Evolutionary conservation across 2,329 filamentous ascomycete genomes (phyloP), one percentile per base, ranked within the genome.

Genomic region (Cucurbitaria berberidis): DNA sequence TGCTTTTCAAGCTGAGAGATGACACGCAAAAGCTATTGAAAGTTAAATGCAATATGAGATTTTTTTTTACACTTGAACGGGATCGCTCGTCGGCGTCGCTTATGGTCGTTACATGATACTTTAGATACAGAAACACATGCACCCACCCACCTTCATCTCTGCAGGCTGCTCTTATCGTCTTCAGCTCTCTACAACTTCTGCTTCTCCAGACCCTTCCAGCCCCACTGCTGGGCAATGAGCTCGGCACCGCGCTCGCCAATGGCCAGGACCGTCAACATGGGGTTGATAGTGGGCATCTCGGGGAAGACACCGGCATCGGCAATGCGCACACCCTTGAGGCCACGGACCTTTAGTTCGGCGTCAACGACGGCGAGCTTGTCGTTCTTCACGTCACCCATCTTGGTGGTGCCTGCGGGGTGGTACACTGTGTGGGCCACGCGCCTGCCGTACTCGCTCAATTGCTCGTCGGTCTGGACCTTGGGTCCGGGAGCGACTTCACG

Each of bases 231-330:
- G 26, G 88, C 88, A 71, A 96, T 88, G 74, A 96, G 76, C 81
- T 96, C 92, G 0, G 92, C 92, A 5, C 86, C 88, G 51, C 89
- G 83, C 84, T 96, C 92, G 7, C 90, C 92, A 66, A 96, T 85
- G 47, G 86, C 88, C 70, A 96, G 76, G 5, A 96, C 91, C 1
- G 91, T 96, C 70, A 96, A 79, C 92, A 96, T 95, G 53, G 90
- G 91, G 79, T 96, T 96, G 73, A 95, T 89, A 48, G 84, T 89
- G 40, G 89, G 83, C 86, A 96, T 96, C 56, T 89, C 89, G 0
- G 91, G 92, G 81, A 96, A 96, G 45, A 96, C 85, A 67, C 91
- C 90, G 0, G 91, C 91, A 74, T 96, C 91, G 1, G 90, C 90
- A 63, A 96, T 91, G 52, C 91, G 84, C 52, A 96, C 76, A 26